Conservation (phyloP, 2,329 filamentous ascomycete species). For the Dryadomyces quercivorus region DNA sequence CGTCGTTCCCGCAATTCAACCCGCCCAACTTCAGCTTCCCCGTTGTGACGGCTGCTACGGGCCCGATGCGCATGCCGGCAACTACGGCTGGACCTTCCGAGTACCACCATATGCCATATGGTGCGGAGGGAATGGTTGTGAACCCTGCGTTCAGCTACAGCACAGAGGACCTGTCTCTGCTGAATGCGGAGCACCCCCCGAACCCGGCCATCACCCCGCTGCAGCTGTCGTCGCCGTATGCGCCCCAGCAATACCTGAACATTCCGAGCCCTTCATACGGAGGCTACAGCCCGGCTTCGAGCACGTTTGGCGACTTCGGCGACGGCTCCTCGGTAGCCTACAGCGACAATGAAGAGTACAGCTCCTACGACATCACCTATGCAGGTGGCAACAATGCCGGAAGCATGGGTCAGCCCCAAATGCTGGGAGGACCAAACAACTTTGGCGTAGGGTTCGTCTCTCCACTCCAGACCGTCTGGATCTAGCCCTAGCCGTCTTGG, state of each 20-base stretch:
- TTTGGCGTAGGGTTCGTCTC: constrained; percentile 49
- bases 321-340: constrained; percentile 40
- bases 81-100: constrained; percentile 21
- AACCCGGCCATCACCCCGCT: constrained; percentile 39
- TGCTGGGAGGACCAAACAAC: constrained; percentile 32
- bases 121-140: constrained; percentile 15
- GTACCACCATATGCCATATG: constrained; percentile 37
- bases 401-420: constrained; percentile 27
- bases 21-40: constrained; percentile 42
- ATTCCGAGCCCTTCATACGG: constrained; percentile 51
- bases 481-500: constrained; percentile 28
- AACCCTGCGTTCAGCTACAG: constrained; percentile 53
- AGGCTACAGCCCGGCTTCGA: constrained; percentile 50
- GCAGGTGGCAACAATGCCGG: constrained; percentile 17
- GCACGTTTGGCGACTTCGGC: constrained; percentile 34
- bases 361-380: constrained; percentile 35
- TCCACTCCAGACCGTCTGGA: constrained; percentile 51
- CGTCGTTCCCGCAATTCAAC: constrained; percentile 49
- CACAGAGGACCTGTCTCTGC: constrained; percentile 46
- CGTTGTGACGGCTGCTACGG: constrained; percentile 7
- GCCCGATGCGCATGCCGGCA: constrained; percentile 28
- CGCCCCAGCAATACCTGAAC: constrained; percentile 44
- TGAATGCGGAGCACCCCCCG: constrained; percentile 32
- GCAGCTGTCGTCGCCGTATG: constrained; percentile 42
- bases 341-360: constrained; percentile 48